phyloP scores from a whole-genome alignment of 257 asterid species.

The Solanum commersonii region DNA sequence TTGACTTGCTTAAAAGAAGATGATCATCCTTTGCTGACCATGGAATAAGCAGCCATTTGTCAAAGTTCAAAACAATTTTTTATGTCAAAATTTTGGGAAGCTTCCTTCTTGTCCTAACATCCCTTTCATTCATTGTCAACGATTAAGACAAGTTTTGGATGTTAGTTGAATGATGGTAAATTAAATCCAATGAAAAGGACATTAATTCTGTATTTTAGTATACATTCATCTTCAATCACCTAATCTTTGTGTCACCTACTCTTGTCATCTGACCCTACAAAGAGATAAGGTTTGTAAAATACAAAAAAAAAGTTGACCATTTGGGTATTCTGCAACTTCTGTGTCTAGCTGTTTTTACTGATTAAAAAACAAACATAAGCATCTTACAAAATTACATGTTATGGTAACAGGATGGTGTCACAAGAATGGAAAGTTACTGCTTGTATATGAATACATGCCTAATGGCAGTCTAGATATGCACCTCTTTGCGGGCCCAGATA shows the following conservation, averaged over 20 bases:
- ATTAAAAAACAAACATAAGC: background rate
- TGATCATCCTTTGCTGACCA: background rate
- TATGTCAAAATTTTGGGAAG: background rate
- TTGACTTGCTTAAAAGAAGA: background rate
- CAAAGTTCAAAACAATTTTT: background rate
- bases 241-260: background rate
- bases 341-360: background rate
- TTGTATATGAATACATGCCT: constrained; percentile 92
- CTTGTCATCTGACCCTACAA: background rate
- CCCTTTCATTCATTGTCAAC: background rate
- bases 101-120: background rate
- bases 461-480: constrained; percentile 79
- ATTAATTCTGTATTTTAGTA: background rate
- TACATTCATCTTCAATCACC: background rate
- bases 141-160: background rate
- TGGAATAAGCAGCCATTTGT: background rate
- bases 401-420: constrained; percentile 78
- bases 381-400: constrained; percentile 1
- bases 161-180: background rate
- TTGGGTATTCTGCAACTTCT: background rate
- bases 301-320: background rate
- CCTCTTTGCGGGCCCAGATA: constrained; percentile 41
- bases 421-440: constrained; percentile 65
- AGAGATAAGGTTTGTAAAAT: background rate
- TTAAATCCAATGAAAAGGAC: background rate